phyloP scores from a whole-genome alignment of 1,139 yeast genomes.

The Zygosaccharomyces pseudobailii region DNA sequence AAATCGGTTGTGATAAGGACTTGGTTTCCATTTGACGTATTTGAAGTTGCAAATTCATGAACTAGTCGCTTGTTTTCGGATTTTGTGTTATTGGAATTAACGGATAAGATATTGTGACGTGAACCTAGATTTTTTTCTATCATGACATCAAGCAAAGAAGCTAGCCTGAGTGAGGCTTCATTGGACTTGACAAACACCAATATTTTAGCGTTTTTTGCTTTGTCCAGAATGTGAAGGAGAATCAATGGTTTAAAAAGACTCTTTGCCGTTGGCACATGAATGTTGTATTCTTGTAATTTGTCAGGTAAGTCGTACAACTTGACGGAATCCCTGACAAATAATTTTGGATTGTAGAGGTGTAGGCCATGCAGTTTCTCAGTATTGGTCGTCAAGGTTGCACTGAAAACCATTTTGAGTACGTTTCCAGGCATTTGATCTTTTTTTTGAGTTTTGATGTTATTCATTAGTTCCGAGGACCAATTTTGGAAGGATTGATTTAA shows the following conservation, averaged over 20 bases:
- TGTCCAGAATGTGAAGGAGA: conserved; percentile 49
- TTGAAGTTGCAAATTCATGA: conserved; percentile 44
- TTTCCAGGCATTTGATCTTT: conserved; percentile 34
- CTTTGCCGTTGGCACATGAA: conserved; percentile 52
- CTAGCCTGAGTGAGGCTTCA: conserved; percentile 74
- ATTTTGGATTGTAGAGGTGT: conserved; percentile 61
- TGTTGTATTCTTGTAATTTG: conserved; percentile 47
- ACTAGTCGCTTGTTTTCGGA: conserved; percentile 46
- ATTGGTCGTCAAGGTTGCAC: conserved; percentile 92
- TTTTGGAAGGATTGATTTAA: conserved; percentile 89
- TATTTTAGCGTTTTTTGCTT: conserved; percentile 26
- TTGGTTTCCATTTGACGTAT: conserved; percentile 32
- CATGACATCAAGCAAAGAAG: conserved; percentile 54
- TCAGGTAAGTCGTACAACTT: conserved; percentile 50
- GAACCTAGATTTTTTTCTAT: conserved; percentile 25
- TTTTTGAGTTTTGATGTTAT: conserved; percentile 35
- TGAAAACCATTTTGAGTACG: conserved; percentile 64
- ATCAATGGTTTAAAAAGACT: conserved; percentile 69
- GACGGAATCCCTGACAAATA: conserved; percentile 64
- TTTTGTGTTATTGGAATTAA: conserved; percentile 50
- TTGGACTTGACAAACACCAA: conserved; percentile 79
- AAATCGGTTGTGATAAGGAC: conserved; percentile 84
- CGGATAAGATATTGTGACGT: conserved; percentile 33
- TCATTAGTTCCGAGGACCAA: conserved; percentile 74
- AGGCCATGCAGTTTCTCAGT: conserved; percentile 78